Evolutionary conservation across 371 early-diverging fungal genomes (phyloP), one percentile per base, ranked within the genome.

Genomic region (Mortierella sp.): DNA sequence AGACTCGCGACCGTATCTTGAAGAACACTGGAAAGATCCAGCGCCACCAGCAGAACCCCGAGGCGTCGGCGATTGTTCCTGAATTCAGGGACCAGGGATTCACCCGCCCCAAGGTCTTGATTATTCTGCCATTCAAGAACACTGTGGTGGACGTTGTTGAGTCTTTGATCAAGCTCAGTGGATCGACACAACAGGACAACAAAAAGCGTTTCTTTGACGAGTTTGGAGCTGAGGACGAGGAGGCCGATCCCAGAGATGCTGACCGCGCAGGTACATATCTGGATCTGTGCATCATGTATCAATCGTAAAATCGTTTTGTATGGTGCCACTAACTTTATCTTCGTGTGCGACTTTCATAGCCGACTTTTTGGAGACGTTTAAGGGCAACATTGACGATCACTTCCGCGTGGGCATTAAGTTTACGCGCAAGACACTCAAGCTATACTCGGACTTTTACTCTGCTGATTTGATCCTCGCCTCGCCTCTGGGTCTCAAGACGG

Each of bases 81-180:
- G 98, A 98, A 75, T 87, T 93, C 50, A 93, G 96, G 24, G 99
- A 99, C 82, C 98, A 97, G 86, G 98, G 98, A 34, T 99, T 97
- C 74, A 98, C 98, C 9, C 91, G 98, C 13, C 98, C 99, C 16
- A 95, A 94, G 74, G 97, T 98, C 1, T 88, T 99, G 78, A 94
- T 99, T 73, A 78, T 99, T 0, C 71, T 96, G 37, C 99, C 99
- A 0, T 96, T 97, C 88, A 93, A 96, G 80, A 96, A 97, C 80
- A 88, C 91, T 0, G 98, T 96, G 0, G 92, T 95, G 57, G 93
- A 95, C 57, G 84, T 98, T 37, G 94, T 98, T 11, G 90, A 96
- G 53, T 90, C 89, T 14, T 82, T 99, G 43, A 93, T 96, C 48
- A 88, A 89, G 50, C 84, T 98, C 11, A 94, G 95, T 3, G 96